Evolutionary conservation across 2,329 filamentous ascomycete species (phyloP).

Genomic region (Hirsutella minnesotensis): DNA sequence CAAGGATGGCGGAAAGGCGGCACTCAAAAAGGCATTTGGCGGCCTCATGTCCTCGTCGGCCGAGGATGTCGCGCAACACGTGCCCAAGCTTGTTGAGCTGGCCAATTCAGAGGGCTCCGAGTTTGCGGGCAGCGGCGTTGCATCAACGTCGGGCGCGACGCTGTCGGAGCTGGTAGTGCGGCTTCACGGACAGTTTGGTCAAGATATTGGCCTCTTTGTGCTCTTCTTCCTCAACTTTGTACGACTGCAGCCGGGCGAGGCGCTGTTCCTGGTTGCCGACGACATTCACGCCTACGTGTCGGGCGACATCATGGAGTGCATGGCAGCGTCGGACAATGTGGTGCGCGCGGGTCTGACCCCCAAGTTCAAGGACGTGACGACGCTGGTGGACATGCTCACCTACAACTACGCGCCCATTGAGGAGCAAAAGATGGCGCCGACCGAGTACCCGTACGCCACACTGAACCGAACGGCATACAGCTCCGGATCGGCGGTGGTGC

Average conservation of each 20-base stretch:
- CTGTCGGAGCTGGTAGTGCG: constrained; percentile 67
- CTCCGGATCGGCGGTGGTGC: constrained; percentile 55
- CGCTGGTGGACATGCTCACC: constrained; percentile 80
- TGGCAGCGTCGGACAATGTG: constrained; percentile 98
- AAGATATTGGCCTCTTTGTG: constrained; percentile 87
- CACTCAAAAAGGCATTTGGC: constrained; percentile 63
- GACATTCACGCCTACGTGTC: constrained; percentile 94
- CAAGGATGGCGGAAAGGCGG: constrained; percentile 59
- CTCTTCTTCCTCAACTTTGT: constrained; percentile 97
- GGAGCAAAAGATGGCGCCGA: constrained; percentile 84
- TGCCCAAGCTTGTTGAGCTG: constrained; percentile 56
- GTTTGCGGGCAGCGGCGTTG: constrained; percentile 65
- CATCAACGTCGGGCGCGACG: constrained; percentile 55
- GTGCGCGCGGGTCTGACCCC: constrained; percentile 95
- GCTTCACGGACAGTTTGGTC: constrained; percentile 73
- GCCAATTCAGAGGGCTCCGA: constrained; percentile 54
- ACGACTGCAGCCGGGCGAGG: constrained; percentile 75
- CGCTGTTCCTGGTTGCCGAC: constrained; percentile 90
- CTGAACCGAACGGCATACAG: constrained; percentile 75
- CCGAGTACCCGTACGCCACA: constrained; percentile 74
- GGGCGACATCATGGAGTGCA: constrained; percentile 96
- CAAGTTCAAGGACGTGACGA: constrained; percentile 94
- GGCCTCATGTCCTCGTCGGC: constrained; percentile 69
- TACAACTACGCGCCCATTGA: constrained; percentile 92
- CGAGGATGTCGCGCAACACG: constrained; percentile 40